Base-by-base conservation (phyloP, 192 early-diverging fungal species). In the Helicostylum pulchrum region DNA sequence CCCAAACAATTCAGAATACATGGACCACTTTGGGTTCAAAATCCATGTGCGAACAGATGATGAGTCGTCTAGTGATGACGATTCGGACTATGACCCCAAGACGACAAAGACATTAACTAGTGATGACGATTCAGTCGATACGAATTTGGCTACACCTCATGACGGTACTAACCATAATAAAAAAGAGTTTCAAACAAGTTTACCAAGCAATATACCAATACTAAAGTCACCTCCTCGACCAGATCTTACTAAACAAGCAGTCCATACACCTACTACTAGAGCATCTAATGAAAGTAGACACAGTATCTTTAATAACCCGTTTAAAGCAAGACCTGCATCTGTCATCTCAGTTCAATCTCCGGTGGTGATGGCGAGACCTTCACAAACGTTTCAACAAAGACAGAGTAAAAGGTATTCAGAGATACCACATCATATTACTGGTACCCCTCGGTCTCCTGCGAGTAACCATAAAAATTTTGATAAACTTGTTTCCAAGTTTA, bases 371-470 rank as follows among this genome's bases (percentile, higher is more conserved):
- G 11, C 53, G 15, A 45, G 71, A 7, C 71, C 71, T 14, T 73
- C 71, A 17, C 65, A 64, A 45, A 62, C 65, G 4, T 73, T 51
- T 19, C 61, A 61, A n/a, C 66, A 67, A 36, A 53, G 71, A 48
- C 71, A 73, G 19, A 73, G 61, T 42, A 73, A 68, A 30, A 65
- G 71, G 12, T 64, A 63, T 55, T 73, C 71, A 31, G 62, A 67
- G n/a, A 34, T 56, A 32, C 51, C 58, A 64, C 9, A 32, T 39
- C 21, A 39, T 9, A 20, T 20, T 45, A 50, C 17, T 15, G n/a
- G 46, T 7, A 26, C 53, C 2, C 53, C 52, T 36, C 53, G 23
- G 20, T 36, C 49, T 17, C 47, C 53, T 32, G 61, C 61, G 21
- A 57, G 59, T 50, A 49, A 53, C 11, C 42, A 63, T 39, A 66